Percentiles rank a stretch among this genome's conserved stretches.
Evolutionary conservation across 371 early-diverging fungal species (phyloP).

Genomic region (Smittium culicis): DNA sequence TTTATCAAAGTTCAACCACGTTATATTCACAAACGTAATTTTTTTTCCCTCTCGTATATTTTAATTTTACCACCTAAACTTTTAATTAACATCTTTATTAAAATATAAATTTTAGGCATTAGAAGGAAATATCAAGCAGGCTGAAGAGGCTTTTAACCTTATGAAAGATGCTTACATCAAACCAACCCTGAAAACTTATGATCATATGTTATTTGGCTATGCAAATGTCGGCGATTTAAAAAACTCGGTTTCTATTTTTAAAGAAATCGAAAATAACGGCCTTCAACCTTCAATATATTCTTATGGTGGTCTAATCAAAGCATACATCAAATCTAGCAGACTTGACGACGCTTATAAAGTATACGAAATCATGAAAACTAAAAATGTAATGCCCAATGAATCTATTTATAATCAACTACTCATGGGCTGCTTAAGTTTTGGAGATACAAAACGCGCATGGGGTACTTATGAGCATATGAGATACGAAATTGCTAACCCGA

Average conservation of each 20-base stretch:
- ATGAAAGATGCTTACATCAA: conserved; percentile 46
- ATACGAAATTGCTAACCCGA: conserved; percentile 56
- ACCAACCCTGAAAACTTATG: conserved; percentile 52
- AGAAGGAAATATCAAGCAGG: conserved; percentile 45
- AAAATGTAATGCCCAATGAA: conserved; percentile 37
- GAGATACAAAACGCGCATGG: conserved; percentile 68
- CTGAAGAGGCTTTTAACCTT: conserved; percentile 51
- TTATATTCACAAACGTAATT: conserved; percentile 1
- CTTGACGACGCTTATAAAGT: conserved; percentile 57
- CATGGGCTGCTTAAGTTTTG: conserved; percentile 58
- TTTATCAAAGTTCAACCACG: conserved; percentile 4
- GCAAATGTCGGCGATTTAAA: conserved; percentile 48
- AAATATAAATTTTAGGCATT: conserved; percentile 7
- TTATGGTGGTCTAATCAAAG: conserved; percentile 57
- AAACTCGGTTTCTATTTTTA: conserved; percentile 39
- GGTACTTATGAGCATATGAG: conserved; percentile 79
- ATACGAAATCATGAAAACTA: conserved; percentile 53
- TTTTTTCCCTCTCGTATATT: background rate
- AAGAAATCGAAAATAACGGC: conserved; percentile 35
- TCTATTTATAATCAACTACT: conserved; percentile 66
- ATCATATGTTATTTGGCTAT: conserved; percentile 67
- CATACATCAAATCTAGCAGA: conserved; percentile 40
- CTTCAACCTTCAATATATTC: conserved; percentile 45
- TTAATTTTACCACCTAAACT: background rate
- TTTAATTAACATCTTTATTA: background rate